Conservation (phyloP, 495 filamentous ascomycete species). For the Penicillium malachiteum region DNA sequence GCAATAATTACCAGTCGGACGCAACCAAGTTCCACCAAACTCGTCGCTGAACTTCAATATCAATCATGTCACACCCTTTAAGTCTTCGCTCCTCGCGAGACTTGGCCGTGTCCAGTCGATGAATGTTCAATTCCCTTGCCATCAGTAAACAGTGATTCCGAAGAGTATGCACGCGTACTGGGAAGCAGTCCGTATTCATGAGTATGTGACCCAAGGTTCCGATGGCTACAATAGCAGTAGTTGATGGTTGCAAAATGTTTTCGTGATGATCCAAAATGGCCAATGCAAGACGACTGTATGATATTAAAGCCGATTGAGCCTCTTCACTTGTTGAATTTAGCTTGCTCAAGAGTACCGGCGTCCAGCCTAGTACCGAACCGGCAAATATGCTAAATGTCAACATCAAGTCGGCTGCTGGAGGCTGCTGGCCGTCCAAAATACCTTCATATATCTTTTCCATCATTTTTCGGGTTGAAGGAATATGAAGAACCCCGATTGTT, state of each 20-base stretch:
- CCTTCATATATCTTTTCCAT: conserved; percentile 25
- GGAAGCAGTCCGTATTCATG: conserved; percentile 23
- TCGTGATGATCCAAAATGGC: conserved; percentile 22
- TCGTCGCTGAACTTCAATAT: conserved; percentile 32
- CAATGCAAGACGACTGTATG: conserved; percentile 20
- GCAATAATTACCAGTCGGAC: conserved; percentile 28
- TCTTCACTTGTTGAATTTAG: conserved; percentile 21
- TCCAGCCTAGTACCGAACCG: conserved; percentile 23
- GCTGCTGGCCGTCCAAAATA: conserved; percentile 19
- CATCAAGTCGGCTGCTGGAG: conserved; percentile 10
- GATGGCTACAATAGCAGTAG: conserved; percentile 25
- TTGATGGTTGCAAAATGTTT: conserved; percentile 18
- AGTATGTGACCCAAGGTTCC: conserved; percentile 18
- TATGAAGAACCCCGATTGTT: conserved; percentile 25
- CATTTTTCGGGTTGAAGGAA: conserved; percentile 20
- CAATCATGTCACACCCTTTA: conserved; percentile 26
- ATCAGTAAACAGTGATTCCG: conserved; percentile 24
- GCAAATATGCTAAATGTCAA: conserved; percentile 29
- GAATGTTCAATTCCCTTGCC: conserved; percentile 26
- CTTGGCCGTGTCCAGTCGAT: conserved; percentile 27
- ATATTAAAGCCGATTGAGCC: conserved; percentile 20
- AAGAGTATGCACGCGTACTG: conserved; percentile 19
- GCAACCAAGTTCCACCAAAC: conserved; percentile 36
- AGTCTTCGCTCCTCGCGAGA: conserved; percentile 20
- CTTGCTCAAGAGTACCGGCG: conserved; percentile 16